A percentile compares a stretch with the other conserved stretches of the same genome.
Conservation (phyloP, 345 rosid genomes). For the Linum usitatissimum region DNA sequence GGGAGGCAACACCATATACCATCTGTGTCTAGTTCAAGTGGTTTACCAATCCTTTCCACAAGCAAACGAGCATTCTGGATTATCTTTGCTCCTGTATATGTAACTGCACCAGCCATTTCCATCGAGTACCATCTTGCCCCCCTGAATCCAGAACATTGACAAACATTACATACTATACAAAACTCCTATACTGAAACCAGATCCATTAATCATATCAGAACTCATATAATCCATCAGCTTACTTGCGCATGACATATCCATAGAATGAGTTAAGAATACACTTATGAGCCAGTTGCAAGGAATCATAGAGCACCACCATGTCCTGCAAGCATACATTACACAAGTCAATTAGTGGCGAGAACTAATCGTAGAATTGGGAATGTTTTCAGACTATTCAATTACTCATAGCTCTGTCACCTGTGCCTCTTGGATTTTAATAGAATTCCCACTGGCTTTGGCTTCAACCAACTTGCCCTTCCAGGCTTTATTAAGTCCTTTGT, state of each 20-base stretch:
- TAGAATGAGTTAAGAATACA: conserved; percentile 94
- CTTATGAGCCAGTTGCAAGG: conserved; percentile 95
- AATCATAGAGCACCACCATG: conserved; percentile 95
- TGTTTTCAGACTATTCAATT: conserved; percentile 4
- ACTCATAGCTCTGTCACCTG: conserved; percentile 37
- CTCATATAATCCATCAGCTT: conserved; percentile 24
- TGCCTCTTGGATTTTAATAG: conserved; percentile 93
- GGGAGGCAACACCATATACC: conserved; percentile 98
- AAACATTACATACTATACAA: not conserved
- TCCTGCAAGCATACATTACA: conserved; percentile 44
- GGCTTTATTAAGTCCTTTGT: conserved; percentile 88
- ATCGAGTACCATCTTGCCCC: conserved; percentile 99
- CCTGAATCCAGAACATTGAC: conserved; percentile 32
- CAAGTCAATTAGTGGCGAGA: conserved; percentile 15
- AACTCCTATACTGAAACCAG: conserved; percentile 11
- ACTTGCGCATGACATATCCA: conserved; percentile 99
- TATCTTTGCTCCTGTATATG: conserved; percentile 97
- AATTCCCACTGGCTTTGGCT: conserved; percentile 91
- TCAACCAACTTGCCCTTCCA: conserved; percentile 97
- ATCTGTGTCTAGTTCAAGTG: conserved; percentile 96
- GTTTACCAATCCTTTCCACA: conserved; percentile 90
- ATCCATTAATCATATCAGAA: conserved; percentile 3
- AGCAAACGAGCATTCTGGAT: conserved; percentile 94
- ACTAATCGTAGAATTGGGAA: conserved; percentile 3
- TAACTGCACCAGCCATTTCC: conserved; percentile 99